Evolutionary conservation across 108 stramenopile genomes (phyloP), one percentile per base, ranked within the genome.

Genomic region (Skeletonema potamos): DNA sequence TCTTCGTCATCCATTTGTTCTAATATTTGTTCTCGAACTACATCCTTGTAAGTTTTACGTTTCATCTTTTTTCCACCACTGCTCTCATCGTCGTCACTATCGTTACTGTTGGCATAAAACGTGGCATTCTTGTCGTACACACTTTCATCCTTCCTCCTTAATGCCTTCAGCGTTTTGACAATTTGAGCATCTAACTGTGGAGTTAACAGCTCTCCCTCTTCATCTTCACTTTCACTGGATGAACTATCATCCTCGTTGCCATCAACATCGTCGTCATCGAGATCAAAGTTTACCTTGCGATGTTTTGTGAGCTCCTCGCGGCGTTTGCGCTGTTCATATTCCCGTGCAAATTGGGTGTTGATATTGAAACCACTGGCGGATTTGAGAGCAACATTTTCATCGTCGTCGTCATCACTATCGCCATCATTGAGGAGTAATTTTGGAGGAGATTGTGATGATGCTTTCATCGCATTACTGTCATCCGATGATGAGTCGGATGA

Each of bases 21-120:
- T 29, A 99, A 72, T 37, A 99, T 89, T 79, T 99, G 96, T 62
- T 96, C 92, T 22, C 99, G 84, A 6, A 97, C 73, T 32, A 99
- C 89, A 78, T 99, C 99, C 74, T 97, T 98, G 90, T 92, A 97
- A 6, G 70, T 76, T 82, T 83, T 88, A 18, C 74, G 81, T 41
- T 85, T 86, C 15, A 28, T 32, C 15, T 61, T 72, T 54, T 64
- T 30, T 1, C 43, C 61, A n/a, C 64, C 28, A 18, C 73, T 27
- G 20, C 30, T 62, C 12, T 63, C 64, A 37, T 76, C 73, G 27
- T 84, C 73, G 3, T 70, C 69, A 2, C 68, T 82, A 22, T 82
- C 84, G 10, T 80, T 55, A 2, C 68, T 64, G 6, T 66, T 63
- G 2, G 64, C 70, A 63, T 92, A 96, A 66, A 96, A 96, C 37